Evolutionary conservation across 1,284 basidiomycete species (phyloP), one percentile per base, ranked within the genome.

Genomic region (Neonothopanus nambi): DNA sequence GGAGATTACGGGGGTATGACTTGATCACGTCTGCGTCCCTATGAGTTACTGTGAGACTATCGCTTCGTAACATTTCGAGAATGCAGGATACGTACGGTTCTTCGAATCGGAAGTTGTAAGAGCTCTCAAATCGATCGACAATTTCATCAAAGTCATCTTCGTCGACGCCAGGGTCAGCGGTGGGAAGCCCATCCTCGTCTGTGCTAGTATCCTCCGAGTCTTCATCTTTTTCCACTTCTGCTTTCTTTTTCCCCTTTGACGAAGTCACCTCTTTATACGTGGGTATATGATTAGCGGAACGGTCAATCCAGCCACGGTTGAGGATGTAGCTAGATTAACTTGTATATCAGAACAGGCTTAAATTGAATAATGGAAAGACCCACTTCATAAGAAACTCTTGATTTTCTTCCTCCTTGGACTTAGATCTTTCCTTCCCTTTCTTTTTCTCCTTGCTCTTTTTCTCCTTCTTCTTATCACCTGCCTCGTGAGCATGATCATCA

Each of bases 261-360:
- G 73, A 69, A 6, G 87, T 86, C 35, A 95, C 76, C 67, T 95
- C 92, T 42, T 82, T 74, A 68, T 94, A 94, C 0, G 93, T 95
- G 5, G 93, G 93, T 4, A 94, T 74, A 52, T 84, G 85, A 21
- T 81, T 76, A 8, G 77, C 72, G 3, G 84, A 77, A 48, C 81
- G 82, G 70, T 97, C 95, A 53, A 98, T 87, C 95, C 95, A 98
- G 1, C 95, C 95, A 36, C 95, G 90, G 67, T 95, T 94, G 18
- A 96, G 76, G 57, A 98, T 96, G 69, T 96, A 98, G 69, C 94
- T 96, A 48, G n/a, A 49, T 33, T 33, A 52, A 47, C 40, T 28
- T n/a, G 13, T 45, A 33, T 26, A 38, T 39, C 28, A 13, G 36
- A 43, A 20, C 30, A 2, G 9, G 13, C 8, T 33, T 12, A 15